Evolutionary conservation across 495 filamentous ascomycete genomes (phyloP), one percentile per base, ranked within the genome.

Genomic region (Neurospora tetraspora): DNA sequence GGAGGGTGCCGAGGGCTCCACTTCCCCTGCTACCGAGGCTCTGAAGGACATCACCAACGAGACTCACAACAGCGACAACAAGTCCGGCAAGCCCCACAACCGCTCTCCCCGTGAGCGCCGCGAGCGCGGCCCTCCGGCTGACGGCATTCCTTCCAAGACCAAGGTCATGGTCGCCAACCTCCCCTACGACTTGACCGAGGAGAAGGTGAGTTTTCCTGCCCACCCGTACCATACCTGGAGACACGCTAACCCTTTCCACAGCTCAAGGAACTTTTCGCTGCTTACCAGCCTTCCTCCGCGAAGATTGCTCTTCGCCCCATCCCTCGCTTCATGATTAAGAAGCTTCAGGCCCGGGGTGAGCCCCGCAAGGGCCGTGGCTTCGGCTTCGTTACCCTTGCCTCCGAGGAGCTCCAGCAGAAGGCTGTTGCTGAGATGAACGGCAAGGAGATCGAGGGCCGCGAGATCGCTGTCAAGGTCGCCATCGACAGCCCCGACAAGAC

Each of bases 81-180:
- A 85, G 81, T 78, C 76, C 69, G 81, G 82, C 79, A 87, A 86
- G 83, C 76, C 77, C 68, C 78, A 81, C 74, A 76, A 77, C 71
- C 85, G 84, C 73, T 79, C 78, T 71, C 76, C 81, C 70, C 86
- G 88, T 76, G 87, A 90, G 83, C 89, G 89, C 78, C 90, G 89
- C 76, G 87, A 97, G 87, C 94, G 96, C 80, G 96, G 96, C 59
- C 96, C 96, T 68, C 96, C 96, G 34, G 96, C 97, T 82, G 96
- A 99, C 82, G 96, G 96, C 73, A 94, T 99, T 77, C 93, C 96
- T 14, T 97, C 94, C 82, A 97, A 97, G 90, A 99, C 91, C 85
- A 99, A 99, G 91, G 94, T 99, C 84, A 99, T 99, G 96, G 96
- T 99, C 76, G 96, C 96, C 76, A 99, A 99, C 86, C 88, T 99